Base-by-base conservation (phyloP, 805 yeast genomes). In the Zygosaccharomyces bailii region DNA sequence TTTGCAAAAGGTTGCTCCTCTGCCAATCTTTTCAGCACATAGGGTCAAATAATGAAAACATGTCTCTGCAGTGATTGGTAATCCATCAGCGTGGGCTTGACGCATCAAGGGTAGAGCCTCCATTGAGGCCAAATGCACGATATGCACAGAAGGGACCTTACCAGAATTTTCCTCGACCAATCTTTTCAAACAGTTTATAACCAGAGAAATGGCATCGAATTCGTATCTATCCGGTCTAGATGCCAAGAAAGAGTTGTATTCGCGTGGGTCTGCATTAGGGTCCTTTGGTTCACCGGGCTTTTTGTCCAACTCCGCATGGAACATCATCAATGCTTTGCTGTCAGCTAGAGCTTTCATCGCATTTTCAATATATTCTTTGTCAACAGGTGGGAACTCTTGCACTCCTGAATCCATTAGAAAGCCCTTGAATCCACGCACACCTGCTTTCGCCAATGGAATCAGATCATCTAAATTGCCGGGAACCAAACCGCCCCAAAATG, bases 401-500 rank as follows among this genome's bases (percentile, higher is more conserved):
- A 91, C 97, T n/a, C 97, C 96, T 34, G 93, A 83, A 53, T 90
- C 96, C 58, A 90, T 88, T 68, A 91, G 66, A 56, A 90, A 91
- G 24, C 96, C 93, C 63, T 90, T 90, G 71, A 90, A 90, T 1
- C 98, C 98, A 34, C 96, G 73, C 5, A 91, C 96, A 39, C 98
- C 98, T 50, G 86, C 80, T 45, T 80, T 67, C 48, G 89, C 81
- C 57, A 90, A 73, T 0, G 96, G 96, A 17, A 74, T 70, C 52
- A 90, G 71, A 54, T 86, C 81, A 8, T 72, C 67, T 44, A 84
- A 59, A 63, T 90, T 90, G 48, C 73, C 75, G 5, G 98, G 98
- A 31, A 90, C 79, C 48, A 90, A 70, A 1, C 97, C 98, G 41
- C 97, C 98, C 97, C 97, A 91, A 62, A 91, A 89, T 0, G 89